These are phyloP conservation scores for Globisporangium cylindrosporum DNA, from an alignment of 352 stramenopile species.

Conservation along the genomic window DNA sequence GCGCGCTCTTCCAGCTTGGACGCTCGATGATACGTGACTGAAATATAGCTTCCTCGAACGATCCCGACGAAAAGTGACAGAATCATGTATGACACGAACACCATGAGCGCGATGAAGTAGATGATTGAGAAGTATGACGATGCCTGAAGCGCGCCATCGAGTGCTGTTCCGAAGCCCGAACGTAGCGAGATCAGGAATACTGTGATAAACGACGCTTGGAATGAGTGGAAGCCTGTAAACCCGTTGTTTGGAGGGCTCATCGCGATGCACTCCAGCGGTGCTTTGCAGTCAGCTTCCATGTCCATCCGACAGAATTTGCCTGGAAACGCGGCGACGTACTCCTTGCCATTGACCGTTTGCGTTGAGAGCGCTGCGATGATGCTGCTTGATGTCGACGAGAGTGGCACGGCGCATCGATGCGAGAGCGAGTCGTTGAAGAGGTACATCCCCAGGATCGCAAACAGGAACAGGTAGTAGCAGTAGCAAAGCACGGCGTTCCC, in stretches of 20 bases:
- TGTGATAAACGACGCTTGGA: slow-evolving; percentile 78
- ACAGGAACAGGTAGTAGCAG: slow-evolving; percentile 84
- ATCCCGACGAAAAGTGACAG: slow-evolving; percentile 80
- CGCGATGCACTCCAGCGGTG: slow-evolving; percentile 46
- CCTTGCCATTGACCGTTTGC: slow-evolving; percentile 16
- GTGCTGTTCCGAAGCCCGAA: slow-evolving; percentile 68
- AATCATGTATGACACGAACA: slow-evolving; percentile 87
- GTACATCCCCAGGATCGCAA: slow-evolving; percentile 85
- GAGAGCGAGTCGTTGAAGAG: slow-evolving; percentile 82
- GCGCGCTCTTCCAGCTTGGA: slow-evolving; percentile 29
- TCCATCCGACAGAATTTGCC: slow-evolving; percentile 49
- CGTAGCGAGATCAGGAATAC: slow-evolving; percentile 78
- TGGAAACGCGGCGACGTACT: slow-evolving; percentile 52
- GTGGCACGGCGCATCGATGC: slow-evolving; percentile 48
- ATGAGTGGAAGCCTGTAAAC: slow-evolving; percentile 82
- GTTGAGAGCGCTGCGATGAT: slow-evolving; percentile 15
- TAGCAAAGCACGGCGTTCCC: slow-evolving; percentile 74
- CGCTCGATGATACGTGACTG: slow-evolving; percentile 49
- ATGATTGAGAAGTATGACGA: slow-evolving; percentile 74
- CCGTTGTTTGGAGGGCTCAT: slow-evolving; percentile 67
- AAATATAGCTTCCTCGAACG: slow-evolving; percentile 76
- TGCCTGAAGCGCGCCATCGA: slow-evolving; percentile 69
- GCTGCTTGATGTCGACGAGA: slow-evolving; percentile 25
- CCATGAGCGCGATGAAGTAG: slow-evolving; percentile 78
- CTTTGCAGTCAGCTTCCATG: slow-evolving; percentile 25